Evolutionary conservation across 2,329 filamentous ascomycete genomes (phyloP), one percentile per base, ranked within the genome.

Genomic region (Monosporascus cannonballus): DNA sequence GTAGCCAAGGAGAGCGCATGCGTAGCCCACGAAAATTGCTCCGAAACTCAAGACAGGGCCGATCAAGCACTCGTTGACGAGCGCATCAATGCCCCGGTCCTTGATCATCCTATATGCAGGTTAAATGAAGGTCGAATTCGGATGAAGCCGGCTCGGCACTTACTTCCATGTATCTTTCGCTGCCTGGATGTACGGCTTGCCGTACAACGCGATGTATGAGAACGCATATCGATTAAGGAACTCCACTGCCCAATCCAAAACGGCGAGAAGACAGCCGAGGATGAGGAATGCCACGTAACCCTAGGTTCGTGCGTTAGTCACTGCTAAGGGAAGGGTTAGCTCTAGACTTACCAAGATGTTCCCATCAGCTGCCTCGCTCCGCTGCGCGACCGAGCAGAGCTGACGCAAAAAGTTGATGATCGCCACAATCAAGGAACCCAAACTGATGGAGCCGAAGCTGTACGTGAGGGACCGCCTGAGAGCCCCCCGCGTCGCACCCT

Each of bases 181-280:
- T 0, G 91, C 89, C 1, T 84, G 78, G 51, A 96, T 80, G 67
- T 96, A 97, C 1, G 87, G 74, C 69, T 95, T 95, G 18, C 93
- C 93, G 66, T 96, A 96, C 0, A 96, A 77, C 0, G 93, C 91
- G 64, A 97, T 96, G 66, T 96, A 90, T 30, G 85, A 91, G 71
- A 95, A 96, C 1, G 91, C 91, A 61, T 95, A 96, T 61, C 90
- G 84, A 72, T 97, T 97, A 72, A 96, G 78, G 64, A 96, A 94
- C 58, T 90, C 79, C 1, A 94, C 83, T 0, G 86, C 86, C 91
- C 93, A 96, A 60, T 96, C 83, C 2, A 96, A 72, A 2, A 96
- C 64, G 2, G 80, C 74, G 52, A 96, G 85, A 47, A 96, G 66
- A 67, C 90, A 96, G 14, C 85, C 81, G 1, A 96, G 71, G 48